Evolutionary conservation across 1,139 yeast species (phyloP), one percentile per base, ranked within the genome.

Genomic region (Protomyces arabidopsidicola): DNA sequence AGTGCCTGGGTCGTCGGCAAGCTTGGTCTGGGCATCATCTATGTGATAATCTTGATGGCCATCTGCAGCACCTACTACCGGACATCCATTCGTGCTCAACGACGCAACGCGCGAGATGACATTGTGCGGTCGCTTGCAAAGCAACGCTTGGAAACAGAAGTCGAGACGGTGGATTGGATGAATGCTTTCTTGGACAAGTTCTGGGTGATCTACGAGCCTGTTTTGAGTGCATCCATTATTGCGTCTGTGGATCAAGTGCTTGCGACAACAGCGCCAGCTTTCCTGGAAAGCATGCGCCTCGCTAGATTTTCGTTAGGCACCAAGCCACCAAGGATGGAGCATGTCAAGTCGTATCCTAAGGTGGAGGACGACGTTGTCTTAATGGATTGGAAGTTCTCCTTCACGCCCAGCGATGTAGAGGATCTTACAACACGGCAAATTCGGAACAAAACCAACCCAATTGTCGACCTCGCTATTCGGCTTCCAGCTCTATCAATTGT

Each of bases 101-200:
- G 98, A 71, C 80, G 86, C 6, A 73, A 76, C 5, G 79, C 89
- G 68, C 82, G 97, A 71, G 90, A 90, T 68, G 85, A 83, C 66
- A 87, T 95, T 24, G 91, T 90, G 72, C 84, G 96, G 71, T 96
- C 91, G 72, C 84, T 88, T 71, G 85, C 95, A 16, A 84, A 90
- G 60, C 84, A 84, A 72, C 81, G 83, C 63, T 86, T 90, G 68
- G 98, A 91, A 75, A 83, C 85, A 70, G 98, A 91, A 72, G 86
- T 86, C 70, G 98, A 93, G 76, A 82, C 96, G 9, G 83, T 91
- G 87, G 98, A 93, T 72, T 93, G 98, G 98, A 79, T 89, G 69
- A 93, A 93, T 74, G 82, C 84, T 45, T 87, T 93, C 70, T 75
- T 93, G 75, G 90, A 87, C 72, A 91, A 90, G 76, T 91, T 89